These are phyloP conservation scores for Thielaviopsis euricoi DNA, from an alignment of 2,329 filamentous ascomycete species.

Conservation along the genomic window DNA sequence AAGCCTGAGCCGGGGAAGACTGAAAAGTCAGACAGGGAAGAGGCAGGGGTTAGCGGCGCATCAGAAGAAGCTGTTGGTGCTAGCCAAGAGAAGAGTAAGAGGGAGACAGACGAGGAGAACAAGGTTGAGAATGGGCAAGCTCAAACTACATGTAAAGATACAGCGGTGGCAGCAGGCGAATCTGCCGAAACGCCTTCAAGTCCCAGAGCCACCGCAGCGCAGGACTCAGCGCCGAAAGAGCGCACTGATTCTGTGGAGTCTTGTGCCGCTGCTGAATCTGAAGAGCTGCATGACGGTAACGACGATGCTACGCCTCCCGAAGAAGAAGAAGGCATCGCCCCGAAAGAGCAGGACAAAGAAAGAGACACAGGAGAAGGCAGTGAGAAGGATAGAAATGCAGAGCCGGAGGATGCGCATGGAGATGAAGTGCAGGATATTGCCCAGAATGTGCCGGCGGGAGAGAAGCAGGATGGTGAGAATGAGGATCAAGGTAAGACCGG, in stretches of 20 bases:
- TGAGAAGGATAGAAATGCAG: neutral
- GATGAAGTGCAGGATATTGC: neutral
- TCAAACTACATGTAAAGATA: neutral
- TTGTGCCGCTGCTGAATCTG: neutral
- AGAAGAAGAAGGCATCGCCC: neutral
- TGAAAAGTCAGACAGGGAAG: conserved; percentile 14
- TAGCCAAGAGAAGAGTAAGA: neutral
- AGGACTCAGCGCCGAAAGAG: neutral
- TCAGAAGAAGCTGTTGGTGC: too few relatives aligned
- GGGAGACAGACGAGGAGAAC: neutral
- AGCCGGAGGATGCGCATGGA: neutral
- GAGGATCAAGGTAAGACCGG: neutral
- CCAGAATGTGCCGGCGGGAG: neutral
- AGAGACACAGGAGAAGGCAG: neutral
- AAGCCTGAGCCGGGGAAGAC: neutral
- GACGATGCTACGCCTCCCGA: neutral
- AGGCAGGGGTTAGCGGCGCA: neutral
- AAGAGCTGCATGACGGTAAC: neutral
- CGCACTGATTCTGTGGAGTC: neutral
- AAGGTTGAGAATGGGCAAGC: neutral
- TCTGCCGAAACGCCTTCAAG: neutral
- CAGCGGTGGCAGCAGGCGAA: neutral
- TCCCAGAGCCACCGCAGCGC: neutral
- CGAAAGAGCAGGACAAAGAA: neutral
- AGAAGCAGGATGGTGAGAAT: neutral